These are phyloP conservation scores for Fusarium cyanostomum DNA, from an alignment of 2,329 filamentous ascomycete species.

Conservation along the genomic window DNA sequence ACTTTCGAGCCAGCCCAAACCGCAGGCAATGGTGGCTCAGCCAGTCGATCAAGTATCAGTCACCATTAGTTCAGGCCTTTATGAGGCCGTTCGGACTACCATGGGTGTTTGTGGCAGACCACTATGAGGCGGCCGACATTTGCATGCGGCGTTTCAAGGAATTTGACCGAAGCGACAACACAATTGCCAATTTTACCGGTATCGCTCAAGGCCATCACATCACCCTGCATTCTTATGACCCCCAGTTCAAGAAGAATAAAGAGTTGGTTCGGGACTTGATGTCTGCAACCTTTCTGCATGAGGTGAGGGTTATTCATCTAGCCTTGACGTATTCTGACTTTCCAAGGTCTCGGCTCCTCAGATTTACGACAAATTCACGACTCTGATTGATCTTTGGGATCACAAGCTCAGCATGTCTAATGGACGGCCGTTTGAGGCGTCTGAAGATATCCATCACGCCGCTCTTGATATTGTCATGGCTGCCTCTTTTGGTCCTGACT, in stretches of 20 bases:
- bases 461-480: conserved; percentile 46
- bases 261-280: conserved; percentile 34
- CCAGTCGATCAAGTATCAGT: conserved; percentile 20
- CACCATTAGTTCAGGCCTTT: conserved; percentile 25
- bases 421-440: conserved; percentile 44
- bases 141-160: conserved; percentile 27
- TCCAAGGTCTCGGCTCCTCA: conserved; percentile 44
- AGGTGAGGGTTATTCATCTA: background rate
- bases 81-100: conserved; percentile 21
- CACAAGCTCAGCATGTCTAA: conserved; percentile 40
- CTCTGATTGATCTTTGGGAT: conserved; percentile 47
- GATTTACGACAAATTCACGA: conserved; percentile 43
- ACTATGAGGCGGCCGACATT: conserved; percentile 30
- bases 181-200: background rate
- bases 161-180: conserved; percentile 18
- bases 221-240: conserved; percentile 6
- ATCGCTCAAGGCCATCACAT: conserved; percentile 15
- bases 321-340: background rate
- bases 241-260: conserved; percentile 34
- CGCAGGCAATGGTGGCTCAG: conserved; percentile 19
- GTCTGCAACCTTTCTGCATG: conserved; percentile 23
- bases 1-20: conserved; percentile 7
- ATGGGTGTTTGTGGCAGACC: conserved; percentile 26
- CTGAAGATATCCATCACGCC: conserved; percentile 43
- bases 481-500: conserved; percentile 42